These are phyloP conservation scores for Yamadazyma pseudoaaseri DNA, from an alignment of 1,139 yeast species.

Conservation along the genomic window DNA sequence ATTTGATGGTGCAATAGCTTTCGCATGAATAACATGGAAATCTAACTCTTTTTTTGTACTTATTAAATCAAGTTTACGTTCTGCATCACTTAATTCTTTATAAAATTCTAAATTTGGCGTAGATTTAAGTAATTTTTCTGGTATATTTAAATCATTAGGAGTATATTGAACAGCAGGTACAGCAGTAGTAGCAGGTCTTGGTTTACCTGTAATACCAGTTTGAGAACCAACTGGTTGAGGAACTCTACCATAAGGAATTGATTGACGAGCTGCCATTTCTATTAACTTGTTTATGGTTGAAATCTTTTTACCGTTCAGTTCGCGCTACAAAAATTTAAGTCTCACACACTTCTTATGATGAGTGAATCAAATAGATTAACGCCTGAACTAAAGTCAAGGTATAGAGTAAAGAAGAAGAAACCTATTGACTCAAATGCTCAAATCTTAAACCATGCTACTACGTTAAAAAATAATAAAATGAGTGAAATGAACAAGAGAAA, in stretches of 20 bases:
- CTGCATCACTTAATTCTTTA: conserved; percentile 72
- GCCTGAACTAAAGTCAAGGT: conserved; percentile 9
- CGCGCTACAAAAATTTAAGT: neutral
- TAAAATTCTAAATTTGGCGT: conserved; percentile 77
- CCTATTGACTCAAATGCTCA: conserved; percentile 6
- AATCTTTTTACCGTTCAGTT: neutral
- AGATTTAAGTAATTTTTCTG: conserved; percentile 55
- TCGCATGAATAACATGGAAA: conserved; percentile 68
- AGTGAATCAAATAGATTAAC: conserved; percentile 2
- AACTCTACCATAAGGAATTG: conserved; percentile 8
- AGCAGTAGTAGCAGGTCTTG: conserved; percentile 35
- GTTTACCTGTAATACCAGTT: conserved; percentile 16
- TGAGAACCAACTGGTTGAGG: conserved; percentile 5
- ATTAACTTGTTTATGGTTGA: conserved; percentile 1
- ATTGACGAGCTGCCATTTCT: conserved; percentile 11
- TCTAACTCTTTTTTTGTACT: conserved; percentile 83
- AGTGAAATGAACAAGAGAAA: conserved; percentile 28
- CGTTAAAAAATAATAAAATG: conserved; percentile 18
- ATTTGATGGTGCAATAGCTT: conserved; percentile 43
- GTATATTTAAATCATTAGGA: conserved; percentile 74
- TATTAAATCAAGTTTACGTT: conserved; percentile 74
- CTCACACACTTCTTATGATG: conserved; percentile 1
- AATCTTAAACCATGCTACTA: conserved; percentile 22
- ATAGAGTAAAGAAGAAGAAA: conserved; percentile 15
- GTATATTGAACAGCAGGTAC: conserved; percentile 47